Conservation (phyloP, 805 yeast species). For the Pichia manshurica region DNA sequence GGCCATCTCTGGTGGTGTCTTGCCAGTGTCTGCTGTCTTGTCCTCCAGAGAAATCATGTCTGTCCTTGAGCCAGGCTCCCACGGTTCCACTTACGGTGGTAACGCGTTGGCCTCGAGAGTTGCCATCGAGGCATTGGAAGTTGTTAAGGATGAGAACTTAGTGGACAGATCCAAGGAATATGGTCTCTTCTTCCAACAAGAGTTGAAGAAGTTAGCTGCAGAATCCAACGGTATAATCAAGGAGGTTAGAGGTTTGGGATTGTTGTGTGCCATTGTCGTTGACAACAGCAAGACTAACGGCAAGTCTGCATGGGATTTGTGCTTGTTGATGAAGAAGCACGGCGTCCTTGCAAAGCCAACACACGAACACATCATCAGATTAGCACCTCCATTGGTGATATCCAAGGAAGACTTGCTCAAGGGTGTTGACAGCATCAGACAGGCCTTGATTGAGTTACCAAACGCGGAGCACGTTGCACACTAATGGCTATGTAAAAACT, state of each 20-base stretch:
- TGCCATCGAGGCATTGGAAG: slow-evolving; percentile 89
- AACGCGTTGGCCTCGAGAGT: slow-evolving; percentile 92
- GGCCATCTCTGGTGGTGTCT: slow-evolving; percentile 92
- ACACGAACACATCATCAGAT: slow-evolving; percentile 89
- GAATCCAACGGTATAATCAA: slow-evolving; percentile 49
- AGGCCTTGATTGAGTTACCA: slow-evolving; percentile 53
- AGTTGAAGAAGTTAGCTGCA: slow-evolving; percentile 43
- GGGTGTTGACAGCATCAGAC: slow-evolving; percentile 71
- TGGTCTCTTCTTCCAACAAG: slow-evolving; percentile 63
- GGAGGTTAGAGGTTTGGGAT: slow-evolving; percentile 78
- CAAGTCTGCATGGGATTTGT: slow-evolving; percentile 93
- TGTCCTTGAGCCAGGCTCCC: slow-evolving; percentile 88
- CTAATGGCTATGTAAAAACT: slow-evolving; percentile 10
- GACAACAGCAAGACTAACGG: slow-evolving; percentile 81
- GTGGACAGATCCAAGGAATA: slow-evolving; percentile 69
- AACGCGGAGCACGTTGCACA: slow-evolving; percentile 44
- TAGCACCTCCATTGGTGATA: slow-evolving; percentile 94
- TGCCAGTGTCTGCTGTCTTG: slow-evolving; percentile 87
- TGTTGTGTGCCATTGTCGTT: slow-evolving; percentile 85
- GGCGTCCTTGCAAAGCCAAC: slow-evolving; percentile 94
- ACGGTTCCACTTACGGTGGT: slow-evolving; percentile 97
- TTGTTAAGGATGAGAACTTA: slow-evolving; percentile 79
- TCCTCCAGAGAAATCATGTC: slow-evolving; percentile 88
- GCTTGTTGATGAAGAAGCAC: slow-evolving; percentile 77
- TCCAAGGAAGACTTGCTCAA: slow-evolving; percentile 76